Base-by-base conservation (phyloP, 257 asterid genomes). In the Parsonsia alboflavescens region DNA sequence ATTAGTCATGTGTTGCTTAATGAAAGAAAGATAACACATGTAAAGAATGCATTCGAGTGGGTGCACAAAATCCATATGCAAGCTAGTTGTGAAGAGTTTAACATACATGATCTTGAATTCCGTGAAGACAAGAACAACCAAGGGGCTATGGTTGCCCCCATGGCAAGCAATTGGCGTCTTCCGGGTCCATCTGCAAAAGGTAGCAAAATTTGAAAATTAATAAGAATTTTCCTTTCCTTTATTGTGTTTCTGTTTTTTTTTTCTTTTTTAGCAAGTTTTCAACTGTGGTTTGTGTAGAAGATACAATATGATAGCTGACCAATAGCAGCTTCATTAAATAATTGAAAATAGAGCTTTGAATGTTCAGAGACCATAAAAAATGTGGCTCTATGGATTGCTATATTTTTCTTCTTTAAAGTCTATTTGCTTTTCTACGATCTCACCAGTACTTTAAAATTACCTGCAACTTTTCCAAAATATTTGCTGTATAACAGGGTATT, bases 141-240 rank as follows among this genome's bases (percentile, higher is more conserved):
- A 28, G 91, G 94, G 71, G 81, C 80, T 77, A 83, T 57, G 39
- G 87, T 78, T 74, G 86, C 80, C 77, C 97, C 95, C 70, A 84
- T 13, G 42, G 92, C 88, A 59, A 91, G 85, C 80, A 90, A 83
- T 61, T 86, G 84, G 70, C 93, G 95, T 48, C 98, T 79, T 68
- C 94, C 91, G 56, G 77, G 74, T 76, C 71, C 73, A 81, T 88
- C 91, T 91, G 91, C 45, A 82, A 48, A 73, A 49, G 48, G 63
- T 64, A 42, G 30, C 12, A 67, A 64, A 76, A 83, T 5, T 45
- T 21, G 30, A 50, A 64, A 45, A 78, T 78, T 5, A 44, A 72
- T 42, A 48, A 39, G 71, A 56, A 26, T 17, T 16, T 16, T 17
- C 22, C 46, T 64, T n/a, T n/a, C n/a, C n/a, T n/a, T n/a, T n/a